These are phyloP conservation scores for Polyporus tsugae DNA, from an alignment of 1,284 basidiomycete genomes.

Conservation along the genomic window DNA sequence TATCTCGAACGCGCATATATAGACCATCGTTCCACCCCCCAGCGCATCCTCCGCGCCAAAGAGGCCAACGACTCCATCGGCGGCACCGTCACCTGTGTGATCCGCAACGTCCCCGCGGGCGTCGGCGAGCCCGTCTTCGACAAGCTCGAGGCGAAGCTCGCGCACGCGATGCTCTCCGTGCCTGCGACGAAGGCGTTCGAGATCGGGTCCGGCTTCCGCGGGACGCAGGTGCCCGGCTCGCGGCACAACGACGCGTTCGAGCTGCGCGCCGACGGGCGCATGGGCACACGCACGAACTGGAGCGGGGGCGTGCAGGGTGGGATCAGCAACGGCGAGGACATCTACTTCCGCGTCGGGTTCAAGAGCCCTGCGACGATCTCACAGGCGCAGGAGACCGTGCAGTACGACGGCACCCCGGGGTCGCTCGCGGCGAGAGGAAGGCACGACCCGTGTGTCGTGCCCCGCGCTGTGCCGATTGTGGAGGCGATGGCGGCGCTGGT, in stretches of 20 bases:
- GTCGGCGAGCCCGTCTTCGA: conserved; percentile 99
- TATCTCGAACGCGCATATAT: not conserved
- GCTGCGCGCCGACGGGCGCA: conserved; percentile 68
- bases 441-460: conserved; percentile 98
- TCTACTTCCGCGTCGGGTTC: conserved; percentile 98
- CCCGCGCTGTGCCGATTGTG: conserved; percentile 97
- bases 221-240: conserved; percentile 94
- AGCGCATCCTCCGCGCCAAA: conserved; percentile 96
- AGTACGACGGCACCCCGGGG: conserved; percentile 92
- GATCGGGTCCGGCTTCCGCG: conserved; percentile 96
- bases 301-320: conserved; percentile 98
- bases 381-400: conserved; percentile 89
- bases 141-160: conserved; percentile 97
- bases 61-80: conserved; percentile 94
- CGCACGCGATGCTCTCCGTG: conserved; percentile 98
- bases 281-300: conserved; percentile 95
- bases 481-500: conserved; percentile 98
- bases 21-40: conserved; percentile 17
- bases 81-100: conserved; percentile 96
- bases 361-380: conserved; percentile 99
- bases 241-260: conserved; percentile 95
- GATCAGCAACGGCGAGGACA: conserved; percentile 96
- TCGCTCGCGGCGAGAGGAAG: conserved; percentile 91
- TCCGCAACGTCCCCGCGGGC: conserved; percentile 89
- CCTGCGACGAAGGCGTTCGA: conserved; percentile 99